Base-by-base conservation (phyloP, 2,329 filamentous ascomycete species). In the Dothideomycetidae sp. region DNA sequence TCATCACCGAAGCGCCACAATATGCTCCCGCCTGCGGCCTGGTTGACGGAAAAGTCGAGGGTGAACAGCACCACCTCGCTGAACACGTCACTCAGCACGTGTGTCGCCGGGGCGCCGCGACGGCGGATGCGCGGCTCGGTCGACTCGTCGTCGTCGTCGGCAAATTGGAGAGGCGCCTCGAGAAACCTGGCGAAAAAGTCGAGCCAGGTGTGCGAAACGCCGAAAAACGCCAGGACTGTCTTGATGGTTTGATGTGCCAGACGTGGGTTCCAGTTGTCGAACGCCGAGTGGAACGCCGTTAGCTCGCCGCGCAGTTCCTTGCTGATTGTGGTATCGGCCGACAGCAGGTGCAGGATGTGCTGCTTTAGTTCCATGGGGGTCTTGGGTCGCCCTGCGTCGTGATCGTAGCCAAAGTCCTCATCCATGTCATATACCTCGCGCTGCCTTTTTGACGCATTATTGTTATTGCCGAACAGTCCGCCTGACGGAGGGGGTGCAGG, bases 1-100 rank as follows among this genome's bases (percentile, higher is more conserved):
- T 79, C 73, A 44, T 78, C 75, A 36, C 76, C 67, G 23, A 78
- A 59, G 10, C 76, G 69, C 50, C 75, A 75, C 9, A 79, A 53
- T n/a, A 63, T 59, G 2, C 59, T 56, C 0, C 73, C 73, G 4
- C 58, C 43, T 0, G 74, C 73, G 2, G 59, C 55, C 41, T 70
- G 66, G 40, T 78, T 79, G 39, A 80, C 65, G 0, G 73, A 63
- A 47, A 73, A 74, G 48, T 80, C 76, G 46, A 80, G 66, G 42
- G 70, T 74, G 48, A 80, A 80, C 0, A 81, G 55, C 0, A 75
- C 57, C 0, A 62, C 55, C 49, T 81, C 77, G 0, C 73, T 69
- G 38, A 78, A 67, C 5, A 71, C 57, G 19, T 73, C 67, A 13
- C 70, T 74, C 2, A 80, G 58, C 0, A 65, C 58, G 47, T 78